phyloP scores from a whole-genome alignment of 495 filamentous ascomycete genomes.

The Podospora appendiculata region DNA sequence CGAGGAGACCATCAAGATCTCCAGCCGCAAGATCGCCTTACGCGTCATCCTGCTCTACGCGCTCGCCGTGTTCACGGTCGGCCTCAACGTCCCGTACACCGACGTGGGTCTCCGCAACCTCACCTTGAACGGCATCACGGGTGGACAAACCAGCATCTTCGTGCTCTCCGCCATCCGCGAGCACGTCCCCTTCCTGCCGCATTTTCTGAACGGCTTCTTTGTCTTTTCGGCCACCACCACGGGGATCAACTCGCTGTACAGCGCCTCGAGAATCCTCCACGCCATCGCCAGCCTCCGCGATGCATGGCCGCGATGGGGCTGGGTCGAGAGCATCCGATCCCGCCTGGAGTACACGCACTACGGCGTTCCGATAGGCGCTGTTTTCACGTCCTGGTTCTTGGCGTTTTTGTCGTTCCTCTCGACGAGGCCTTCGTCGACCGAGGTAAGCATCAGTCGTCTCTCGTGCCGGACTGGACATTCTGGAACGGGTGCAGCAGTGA shows the following conservation, averaged over 20 bases:
- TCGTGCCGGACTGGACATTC: background rate
- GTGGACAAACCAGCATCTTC: constrained; percentile 32
- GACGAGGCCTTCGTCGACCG: constrained; percentile 14
- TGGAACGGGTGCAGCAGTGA: background rate
- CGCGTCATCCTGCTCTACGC: constrained; percentile 34
- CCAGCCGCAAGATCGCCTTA: constrained; percentile 30
- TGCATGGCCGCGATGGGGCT: constrained; percentile 27
- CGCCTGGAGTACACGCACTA: constrained; percentile 31
- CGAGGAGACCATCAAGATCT: constrained; percentile 36
- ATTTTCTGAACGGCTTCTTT: constrained; percentile 35
- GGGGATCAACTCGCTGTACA: constrained; percentile 30
- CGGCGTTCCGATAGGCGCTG: constrained; percentile 40
- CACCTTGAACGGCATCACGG: constrained; percentile 12
- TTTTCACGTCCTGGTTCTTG: constrained; percentile 28
- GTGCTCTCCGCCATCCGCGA: constrained; percentile 28
- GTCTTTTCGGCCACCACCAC: constrained; percentile 34
- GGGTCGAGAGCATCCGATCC: constrained; percentile 17
- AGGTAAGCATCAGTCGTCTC: constrained; percentile 6
- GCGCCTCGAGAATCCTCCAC: constrained; percentile 30
- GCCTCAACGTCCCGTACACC: constrained; percentile 32
- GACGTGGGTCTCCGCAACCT: constrained; percentile 13
- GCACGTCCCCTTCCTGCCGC: constrained; percentile 21
- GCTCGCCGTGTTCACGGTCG: constrained; percentile 26
- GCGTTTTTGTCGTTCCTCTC: constrained; percentile 37
- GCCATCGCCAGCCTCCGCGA: constrained; percentile 29